A percentile compares a stretch with the other conserved stretches of the same genome.
Conservation (phyloP, 1,284 basidiomycete genomes). For the Athelia psychrophila region DNA sequence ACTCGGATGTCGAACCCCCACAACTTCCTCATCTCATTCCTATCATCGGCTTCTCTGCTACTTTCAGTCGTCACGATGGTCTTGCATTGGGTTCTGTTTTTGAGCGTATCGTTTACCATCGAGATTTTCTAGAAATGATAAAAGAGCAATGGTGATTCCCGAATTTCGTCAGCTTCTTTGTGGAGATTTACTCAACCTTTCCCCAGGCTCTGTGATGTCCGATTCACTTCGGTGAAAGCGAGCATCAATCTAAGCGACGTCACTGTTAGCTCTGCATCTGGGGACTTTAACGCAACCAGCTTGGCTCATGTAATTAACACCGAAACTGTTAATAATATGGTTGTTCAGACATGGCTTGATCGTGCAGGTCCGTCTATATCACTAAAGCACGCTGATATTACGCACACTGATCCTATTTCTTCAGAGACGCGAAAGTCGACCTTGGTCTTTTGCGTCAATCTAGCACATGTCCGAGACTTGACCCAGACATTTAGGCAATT, state of each 20-base stretch:
- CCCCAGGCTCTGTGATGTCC: slow-evolving; percentile 78
- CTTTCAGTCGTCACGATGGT: slow-evolving; percentile 91
- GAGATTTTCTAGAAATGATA: slow-evolving; percentile 93
- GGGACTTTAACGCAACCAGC: slow-evolving; percentile 79
- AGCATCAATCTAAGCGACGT: slow-evolving; percentile 70
- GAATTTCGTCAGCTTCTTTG: neutral
- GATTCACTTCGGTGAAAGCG: slow-evolving; percentile 79
- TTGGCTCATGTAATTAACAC: slow-evolving; percentile 83
- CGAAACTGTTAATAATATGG: slow-evolving; percentile 67
- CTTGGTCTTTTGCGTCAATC: slow-evolving; percentile 87
- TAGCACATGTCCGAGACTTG: slow-evolving; percentile 80
- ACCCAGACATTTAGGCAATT: slow-evolving; percentile 72
- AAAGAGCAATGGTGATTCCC: slow-evolving; percentile 78
- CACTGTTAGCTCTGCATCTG: slow-evolving; percentile 58
- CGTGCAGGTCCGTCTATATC: slow-evolving; percentile 54
- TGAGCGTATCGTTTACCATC: slow-evolving; percentile 91
- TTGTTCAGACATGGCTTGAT: slow-evolving; percentile 82
- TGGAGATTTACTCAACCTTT: slow-evolving; percentile 3
- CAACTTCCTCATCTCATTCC: slow-evolving; percentile 58
- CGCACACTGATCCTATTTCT: slow-evolving; percentile 5
- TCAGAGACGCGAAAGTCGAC: slow-evolving; percentile 76
- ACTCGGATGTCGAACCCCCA: slow-evolving; percentile 34
- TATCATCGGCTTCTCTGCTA: slow-evolving; percentile 94
- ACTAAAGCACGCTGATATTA: neutral
- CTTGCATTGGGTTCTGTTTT: slow-evolving; percentile 88